Percentiles rank a stretch among this genome's conserved stretches.
Evolutionary conservation across 140 eudicot species (phyloP).

Genomic region (Senecio squalidus): DNA sequence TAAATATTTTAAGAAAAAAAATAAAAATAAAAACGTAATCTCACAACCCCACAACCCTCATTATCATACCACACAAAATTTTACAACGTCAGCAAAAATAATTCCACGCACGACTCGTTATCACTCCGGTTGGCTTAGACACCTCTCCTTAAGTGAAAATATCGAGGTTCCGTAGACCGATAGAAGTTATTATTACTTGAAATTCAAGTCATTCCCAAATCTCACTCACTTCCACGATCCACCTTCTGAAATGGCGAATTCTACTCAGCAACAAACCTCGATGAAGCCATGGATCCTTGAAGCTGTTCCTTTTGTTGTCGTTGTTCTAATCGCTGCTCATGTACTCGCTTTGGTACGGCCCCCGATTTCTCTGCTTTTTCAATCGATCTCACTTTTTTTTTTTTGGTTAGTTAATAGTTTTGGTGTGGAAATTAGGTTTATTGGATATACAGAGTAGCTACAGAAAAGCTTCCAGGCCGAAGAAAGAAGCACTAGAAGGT

Average conservation of each 20-base stretch:
- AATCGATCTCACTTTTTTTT: neutral
- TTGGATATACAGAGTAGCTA: conserved; percentile 85
- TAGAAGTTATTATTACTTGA: neutral
- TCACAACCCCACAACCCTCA: too few relatives aligned
- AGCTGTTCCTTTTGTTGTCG: conserved; percentile 61
- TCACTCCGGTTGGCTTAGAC: too few relatives aligned
- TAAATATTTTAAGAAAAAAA: too few relatives aligned
- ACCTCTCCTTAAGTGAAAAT: too few relatives aligned
- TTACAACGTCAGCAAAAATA: too few relatives aligned
- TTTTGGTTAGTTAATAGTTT: neutral
- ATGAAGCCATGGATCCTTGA: conserved; percentile 75
- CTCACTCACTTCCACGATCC: conserved; percentile 3
- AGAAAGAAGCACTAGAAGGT: conserved; percentile 57
- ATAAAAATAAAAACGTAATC: too few relatives aligned
- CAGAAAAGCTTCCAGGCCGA: conserved; percentile 67
- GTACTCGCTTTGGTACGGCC: conserved; percentile 72
- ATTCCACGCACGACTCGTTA: too few relatives aligned
- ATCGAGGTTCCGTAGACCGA: too few relatives aligned
- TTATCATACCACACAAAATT: too few relatives aligned
- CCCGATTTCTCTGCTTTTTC: neutral
- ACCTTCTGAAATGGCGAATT: conserved; percentile 43
- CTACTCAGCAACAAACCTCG: conserved; percentile 31
- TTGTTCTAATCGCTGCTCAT: conserved; percentile 70
- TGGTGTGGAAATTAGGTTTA: conserved; percentile 46
- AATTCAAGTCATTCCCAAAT: conserved; percentile 18